Evolutionary conservation across 768 basidiomycete species (phyloP), one percentile per base, ranked within the genome.

Genomic region (Dictyophora rubrovolvata): DNA sequence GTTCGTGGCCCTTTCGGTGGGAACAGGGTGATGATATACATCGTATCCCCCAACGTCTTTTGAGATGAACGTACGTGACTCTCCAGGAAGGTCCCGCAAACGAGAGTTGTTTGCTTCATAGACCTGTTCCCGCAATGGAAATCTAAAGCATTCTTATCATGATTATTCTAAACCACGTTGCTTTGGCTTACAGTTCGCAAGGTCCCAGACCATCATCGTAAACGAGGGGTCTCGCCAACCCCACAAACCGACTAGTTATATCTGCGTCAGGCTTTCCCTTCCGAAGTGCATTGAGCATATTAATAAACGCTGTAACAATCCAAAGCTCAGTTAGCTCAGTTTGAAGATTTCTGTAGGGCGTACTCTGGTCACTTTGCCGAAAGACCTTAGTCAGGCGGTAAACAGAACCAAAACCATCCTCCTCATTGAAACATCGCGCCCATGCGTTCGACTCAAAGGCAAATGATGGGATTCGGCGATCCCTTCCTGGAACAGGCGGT

Each of bases 241-340:
- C 63, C 50, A 70, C 69, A 71, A 96, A 91, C 4, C 74, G 72
- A 10, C 64, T 63, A 46, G 78, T 71, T 1, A 77, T 77, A 5
- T 70, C 67, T 0, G 71, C 56, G 20, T 77, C 73, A 49, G 91
- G 68, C 47, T 70, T 70, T 1, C 93, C 93, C 64, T 86, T 85
- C 18, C 93, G 83, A 85, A 95, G 87, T 55, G 82, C 78, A 66
- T 94, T 94, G 48, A 96, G 74, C 82, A 95, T 89, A 64, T 89
- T 79, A 58, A 92, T 80, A 66, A 96, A 93, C 20, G 66, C 83
- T 79, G 60, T 60, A n/a, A 46, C 20, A 21, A 52, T 34, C 21
- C 16, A 49, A 50, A 35, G 36, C 23, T 28, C 28, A 52, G 8
- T 20, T 22, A 35, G 21, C 23, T 54, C 33, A 6, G 37, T 18